These are phyloP conservation scores for Pseudogymnoascus sp. DNA, from an alignment of 2,329 filamentous ascomycete species.

Conservation along the genomic window DNA sequence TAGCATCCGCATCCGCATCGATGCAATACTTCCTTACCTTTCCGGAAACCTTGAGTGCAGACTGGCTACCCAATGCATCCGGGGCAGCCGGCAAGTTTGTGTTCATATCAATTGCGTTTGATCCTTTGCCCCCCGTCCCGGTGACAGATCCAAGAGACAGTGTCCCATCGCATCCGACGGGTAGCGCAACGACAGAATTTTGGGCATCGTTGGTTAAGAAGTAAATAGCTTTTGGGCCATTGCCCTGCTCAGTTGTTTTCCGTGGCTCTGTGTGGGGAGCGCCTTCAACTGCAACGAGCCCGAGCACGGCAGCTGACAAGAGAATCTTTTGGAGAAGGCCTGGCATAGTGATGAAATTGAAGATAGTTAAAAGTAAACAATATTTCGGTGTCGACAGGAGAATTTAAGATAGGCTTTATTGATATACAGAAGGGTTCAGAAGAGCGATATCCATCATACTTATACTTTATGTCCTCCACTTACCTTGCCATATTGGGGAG, in stretches of 20 bases:
- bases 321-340: not conserved
- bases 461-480: not conserved
- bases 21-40: slow-evolving; percentile 34
- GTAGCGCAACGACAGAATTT: slow-evolving; percentile 44
- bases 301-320: not conserved
- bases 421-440: not conserved
- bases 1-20: not conserved
- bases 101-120: slow-evolving; percentile 32
- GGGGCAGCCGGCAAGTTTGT: slow-evolving; percentile 35
- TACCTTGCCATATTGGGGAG: not conserved
- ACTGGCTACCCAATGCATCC: slow-evolving; percentile 47
- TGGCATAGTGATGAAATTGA: not conserved
- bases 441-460: not conserved
- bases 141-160: slow-evolving; percentile 38
- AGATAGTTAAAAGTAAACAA: not conserved
- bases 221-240: slow-evolving; percentile 41
- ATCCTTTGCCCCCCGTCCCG: slow-evolving; percentile 41
- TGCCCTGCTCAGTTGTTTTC: not conserved
- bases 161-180: slow-evolving; percentile 40
- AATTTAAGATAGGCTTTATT: not conserved
- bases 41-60: slow-evolving; percentile 41
- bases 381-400: not conserved
- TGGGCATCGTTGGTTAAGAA: slow-evolving; percentile 46
- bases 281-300: not conserved
- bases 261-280: not conserved